A percentile compares a stretch with the other conserved stretches of the same genome.
phyloP scores from a whole-genome alignment of 2,329 filamentous ascomycete species.

The Ilyonectria sp. region DNA sequence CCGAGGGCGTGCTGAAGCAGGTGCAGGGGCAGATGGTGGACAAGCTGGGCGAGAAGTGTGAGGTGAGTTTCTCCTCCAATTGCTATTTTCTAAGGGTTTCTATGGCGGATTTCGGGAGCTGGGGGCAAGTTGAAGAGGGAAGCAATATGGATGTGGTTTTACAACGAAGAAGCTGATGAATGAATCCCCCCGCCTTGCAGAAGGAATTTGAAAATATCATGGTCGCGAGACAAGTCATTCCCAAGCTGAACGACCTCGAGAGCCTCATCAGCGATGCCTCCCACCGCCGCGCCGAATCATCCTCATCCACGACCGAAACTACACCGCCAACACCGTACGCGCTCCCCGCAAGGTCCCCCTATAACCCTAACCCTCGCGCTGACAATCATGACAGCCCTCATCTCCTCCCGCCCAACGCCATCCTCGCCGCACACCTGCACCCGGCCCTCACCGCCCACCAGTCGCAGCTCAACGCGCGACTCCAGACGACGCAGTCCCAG shows the following conservation, averaged over 20 bases:
- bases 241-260: conserved; percentile 73
- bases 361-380: background rate
- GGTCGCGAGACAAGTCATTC: conserved; percentile 66
- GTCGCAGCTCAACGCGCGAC: conserved; percentile 68
- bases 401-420: conserved; percentile 65
- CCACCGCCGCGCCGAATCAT: conserved; percentile 40
- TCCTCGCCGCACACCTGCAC: conserved; percentile 70
- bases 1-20: conserved; percentile 66
- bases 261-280: conserved; percentile 67
- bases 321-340: conserved; percentile 63
- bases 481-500: conserved; percentile 70
- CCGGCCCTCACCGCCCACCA: conserved; percentile 68
- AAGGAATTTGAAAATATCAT: conserved; percentile 72
- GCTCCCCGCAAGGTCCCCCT: background rate
- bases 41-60: conserved; percentile 67
- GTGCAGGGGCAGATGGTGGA: conserved; percentile 73
- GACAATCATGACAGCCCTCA: conserved; percentile 63
- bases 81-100: background rate
- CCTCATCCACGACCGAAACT: conserved; percentile 36
- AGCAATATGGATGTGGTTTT: background rate
- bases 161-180: conserved; percentile 27
- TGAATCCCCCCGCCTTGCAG: conserved; percentile 42
- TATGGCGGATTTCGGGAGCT: background rate
- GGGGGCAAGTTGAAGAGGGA: background rate
- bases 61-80: conserved; percentile 52